phyloP scores from a whole-genome alignment of 2,329 filamentous ascomycete species.

The Fusarium compactum region DNA sequence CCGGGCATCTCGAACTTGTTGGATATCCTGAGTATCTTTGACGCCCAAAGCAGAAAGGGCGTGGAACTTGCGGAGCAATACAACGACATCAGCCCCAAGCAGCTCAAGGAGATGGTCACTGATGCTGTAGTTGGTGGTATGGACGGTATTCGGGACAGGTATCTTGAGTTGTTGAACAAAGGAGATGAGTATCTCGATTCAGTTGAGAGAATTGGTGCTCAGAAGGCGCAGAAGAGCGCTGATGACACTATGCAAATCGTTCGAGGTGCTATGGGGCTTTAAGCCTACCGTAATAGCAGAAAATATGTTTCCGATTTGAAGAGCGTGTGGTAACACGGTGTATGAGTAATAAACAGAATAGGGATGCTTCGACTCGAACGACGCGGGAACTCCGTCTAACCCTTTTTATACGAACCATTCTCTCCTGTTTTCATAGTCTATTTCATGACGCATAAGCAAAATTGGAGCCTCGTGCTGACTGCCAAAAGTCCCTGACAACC shows the following conservation, averaged over 20 bases:
- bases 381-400: not conserved
- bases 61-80: constrained; percentile 56
- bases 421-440: not conserved
- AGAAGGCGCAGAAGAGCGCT: constrained; percentile 72
- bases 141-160: constrained; percentile 67
- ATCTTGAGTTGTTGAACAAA: constrained; percentile 61
- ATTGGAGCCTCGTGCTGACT: constrained; percentile 71
- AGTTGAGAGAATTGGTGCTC: constrained; percentile 69
- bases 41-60: constrained; percentile 56
- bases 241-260: constrained; percentile 67
- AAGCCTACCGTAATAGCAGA: not conserved
- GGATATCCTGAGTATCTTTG: constrained; percentile 80
- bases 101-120: constrained; percentile 66
- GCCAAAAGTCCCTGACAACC: constrained; percentile 78
- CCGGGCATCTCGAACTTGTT: constrained; percentile 92
- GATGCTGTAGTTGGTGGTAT: constrained; percentile 67
- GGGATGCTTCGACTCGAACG: not conserved
- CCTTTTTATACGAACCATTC: not conserved
- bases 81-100: constrained; percentile 53
- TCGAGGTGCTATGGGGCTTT: constrained; percentile 64
- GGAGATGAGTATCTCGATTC: constrained; percentile 66
- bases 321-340: constrained; percentile 7
- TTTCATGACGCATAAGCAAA: constrained; percentile 70
- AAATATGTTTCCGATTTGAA: not conserved
- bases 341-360: constrained; percentile 5